Evolutionary conservation across 2,329 filamentous ascomycete species (phyloP).

Genomic region (Thelonectria rubi): DNA sequence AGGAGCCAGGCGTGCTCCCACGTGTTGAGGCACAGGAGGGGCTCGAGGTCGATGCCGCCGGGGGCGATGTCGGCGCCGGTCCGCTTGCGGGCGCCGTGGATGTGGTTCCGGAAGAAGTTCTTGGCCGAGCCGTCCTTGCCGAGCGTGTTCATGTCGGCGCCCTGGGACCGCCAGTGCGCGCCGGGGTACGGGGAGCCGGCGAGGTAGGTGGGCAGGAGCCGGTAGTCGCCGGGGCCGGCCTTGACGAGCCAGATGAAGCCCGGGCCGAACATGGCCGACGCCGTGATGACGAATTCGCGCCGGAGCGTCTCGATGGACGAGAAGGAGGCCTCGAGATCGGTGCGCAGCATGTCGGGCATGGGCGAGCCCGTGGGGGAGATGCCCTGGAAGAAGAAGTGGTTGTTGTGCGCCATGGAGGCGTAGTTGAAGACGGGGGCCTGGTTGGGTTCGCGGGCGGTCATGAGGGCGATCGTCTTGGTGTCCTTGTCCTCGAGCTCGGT

Average conservation of each 20-base stretch:
- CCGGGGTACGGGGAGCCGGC: conserved; percentile 88
- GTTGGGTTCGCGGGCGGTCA: conserved; percentile 80
- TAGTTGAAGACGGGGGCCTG: conserved; percentile 90
- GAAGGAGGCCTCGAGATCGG: conserved; percentile 75
- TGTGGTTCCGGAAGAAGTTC: conserved; percentile 52
- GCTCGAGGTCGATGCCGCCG: conserved; percentile 74
- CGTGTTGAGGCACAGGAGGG: conserved; percentile 90
- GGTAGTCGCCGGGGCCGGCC: conserved; percentile 58
- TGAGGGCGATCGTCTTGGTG: conserved; percentile 74
- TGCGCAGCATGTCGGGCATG: conserved; percentile 66
- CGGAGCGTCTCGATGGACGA: conserved; percentile 84
- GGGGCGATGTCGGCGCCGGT: conserved; percentile 58
- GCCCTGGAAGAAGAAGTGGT: conserved; percentile 79
- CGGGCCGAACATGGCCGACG: conserved; percentile 92
- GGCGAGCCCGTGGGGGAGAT: conserved; percentile 53
- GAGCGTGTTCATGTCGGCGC: conserved; percentile 74
- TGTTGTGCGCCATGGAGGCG: conserved; percentile 96
- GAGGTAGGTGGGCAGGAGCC: conserved; percentile 87
- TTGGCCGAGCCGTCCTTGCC: conserved; percentile 51
- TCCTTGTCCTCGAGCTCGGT: conserved; percentile 69
- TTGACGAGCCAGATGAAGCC: conserved; percentile 96
- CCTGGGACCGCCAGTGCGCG: conserved; percentile 81
- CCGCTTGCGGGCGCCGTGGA: conserved; percentile 42
- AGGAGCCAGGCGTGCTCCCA: conserved; percentile 95
- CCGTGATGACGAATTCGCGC: conserved; percentile 81